Evolutionary conservation across 2,329 filamentous ascomycete species (phyloP).

Genomic region (Fusarium torulosum): DNA sequence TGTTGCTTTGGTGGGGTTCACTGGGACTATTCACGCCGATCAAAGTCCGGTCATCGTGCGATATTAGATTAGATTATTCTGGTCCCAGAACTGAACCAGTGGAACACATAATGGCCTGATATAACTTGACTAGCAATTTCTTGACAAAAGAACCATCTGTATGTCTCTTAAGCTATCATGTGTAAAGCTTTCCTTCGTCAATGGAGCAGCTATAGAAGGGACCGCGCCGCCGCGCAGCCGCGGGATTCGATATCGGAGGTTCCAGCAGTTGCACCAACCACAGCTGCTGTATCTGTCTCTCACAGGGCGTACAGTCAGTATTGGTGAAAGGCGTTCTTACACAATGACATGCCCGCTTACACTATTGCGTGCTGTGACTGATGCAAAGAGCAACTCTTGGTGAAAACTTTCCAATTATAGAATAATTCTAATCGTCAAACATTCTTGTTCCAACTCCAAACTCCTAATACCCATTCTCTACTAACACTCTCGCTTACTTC

Average conservation of each 20-base stretch:
- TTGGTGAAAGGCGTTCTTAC: constrained; percentile 7
- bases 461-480: background rate
- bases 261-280: constrained; percentile 36
- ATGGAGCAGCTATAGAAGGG: constrained; percentile 25
- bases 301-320: constrained; percentile 1
- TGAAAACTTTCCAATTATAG: background rate
- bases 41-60: constrained; percentile 27
- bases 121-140: background rate
- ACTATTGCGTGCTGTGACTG: background rate
- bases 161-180: background rate
- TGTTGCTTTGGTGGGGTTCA: constrained; percentile 27
- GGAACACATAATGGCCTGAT: constrained; percentile 20
- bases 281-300: constrained; percentile 35
- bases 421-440: constrained; percentile 2
- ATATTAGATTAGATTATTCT: constrained; percentile 10
- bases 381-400: background rate
- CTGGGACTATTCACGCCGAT: constrained; percentile 34
- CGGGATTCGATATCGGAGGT: constrained; percentile 47
- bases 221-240: background rate
- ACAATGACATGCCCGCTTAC: background rate
- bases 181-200: constrained; percentile 6
- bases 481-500: constrained; percentile 11
- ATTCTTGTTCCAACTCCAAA: background rate
- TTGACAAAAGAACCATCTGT: background rate
- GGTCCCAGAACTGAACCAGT: background rate